Percentiles rank a stretch among this genome's conserved stretches.
These are phyloP conservation scores for Exserohilum rostratum DNA, from an alignment of 2,329 filamentous ascomycete species.

Conservation along the genomic window DNA sequence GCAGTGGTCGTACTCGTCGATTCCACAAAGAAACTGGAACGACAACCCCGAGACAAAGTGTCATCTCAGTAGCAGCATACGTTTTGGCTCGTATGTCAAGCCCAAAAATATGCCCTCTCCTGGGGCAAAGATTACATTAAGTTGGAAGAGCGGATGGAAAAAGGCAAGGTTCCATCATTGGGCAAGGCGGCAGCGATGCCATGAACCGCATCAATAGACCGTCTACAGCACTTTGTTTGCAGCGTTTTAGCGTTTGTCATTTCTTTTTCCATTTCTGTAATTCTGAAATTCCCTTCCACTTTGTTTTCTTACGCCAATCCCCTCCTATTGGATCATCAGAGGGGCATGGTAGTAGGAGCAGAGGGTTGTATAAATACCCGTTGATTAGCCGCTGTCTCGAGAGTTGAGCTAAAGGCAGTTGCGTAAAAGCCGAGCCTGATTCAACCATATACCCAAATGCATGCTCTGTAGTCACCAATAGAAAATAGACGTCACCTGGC, in stretches of 20 bases:
- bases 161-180: conserved; percentile 36
- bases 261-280: neutral
- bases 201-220: conserved; percentile 16
- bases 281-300: neutral
- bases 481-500: neutral
- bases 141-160: conserved; percentile 42
- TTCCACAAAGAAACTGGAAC: conserved; percentile 35
- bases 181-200: conserved; percentile 39
- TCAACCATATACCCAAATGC: neutral
- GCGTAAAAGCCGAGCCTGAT: too few relatives aligned
- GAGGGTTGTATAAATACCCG: neutral
- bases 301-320: neutral
- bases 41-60: conserved; percentile 42
- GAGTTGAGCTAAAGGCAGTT: neutral
- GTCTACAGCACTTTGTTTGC: neutral
- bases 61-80: conserved; percentile 41
- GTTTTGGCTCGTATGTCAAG: conserved; percentile 28
- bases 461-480: neutral
- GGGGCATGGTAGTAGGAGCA: neutral
- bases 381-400: too few relatives aligned
- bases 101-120: conserved; percentile 20
- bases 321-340: neutral
- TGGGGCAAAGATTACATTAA: conserved; percentile 15
- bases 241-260: conserved; percentile 10
- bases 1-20: conserved; percentile 43